A percentile compares a stretch with the other conserved stretches of the same genome.
Evolutionary conservation across 768 basidiomycete genomes (phyloP).

Genomic region (Thelephora aurantiotincta): DNA sequence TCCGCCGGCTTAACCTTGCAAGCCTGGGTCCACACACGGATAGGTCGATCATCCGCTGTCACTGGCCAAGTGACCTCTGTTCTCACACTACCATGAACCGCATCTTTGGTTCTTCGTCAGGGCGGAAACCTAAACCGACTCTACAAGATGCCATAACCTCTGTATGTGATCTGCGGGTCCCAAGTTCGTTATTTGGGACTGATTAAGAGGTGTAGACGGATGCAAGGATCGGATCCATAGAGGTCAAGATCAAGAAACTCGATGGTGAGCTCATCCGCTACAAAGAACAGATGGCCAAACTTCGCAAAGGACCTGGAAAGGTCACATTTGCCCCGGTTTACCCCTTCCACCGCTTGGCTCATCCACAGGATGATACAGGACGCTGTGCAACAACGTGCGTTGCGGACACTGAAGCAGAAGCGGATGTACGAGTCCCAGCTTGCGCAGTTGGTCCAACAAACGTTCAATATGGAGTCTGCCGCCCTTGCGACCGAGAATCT

Average conservation of each 20-base stretch:
- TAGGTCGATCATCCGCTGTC: too few species aligned
- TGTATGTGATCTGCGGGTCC: slow-evolving; percentile 26
- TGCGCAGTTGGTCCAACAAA: slow-evolving; percentile 82
- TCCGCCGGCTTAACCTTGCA: too few species aligned
- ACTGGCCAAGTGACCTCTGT: too few species aligned
- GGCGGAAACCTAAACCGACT: slow-evolving; percentile 73
- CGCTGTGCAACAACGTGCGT: slow-evolving; percentile 89
- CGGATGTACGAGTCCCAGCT: slow-evolving; percentile 92
- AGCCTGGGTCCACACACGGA: too few species aligned
- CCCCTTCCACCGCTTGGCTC: not conserved
- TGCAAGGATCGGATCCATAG: slow-evolving; percentile 69
- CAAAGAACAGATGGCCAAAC: slow-evolving; percentile 92
- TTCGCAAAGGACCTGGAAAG: slow-evolving; percentile 92
- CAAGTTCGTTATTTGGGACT: not conserved
- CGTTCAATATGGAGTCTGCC: slow-evolving; percentile 97
- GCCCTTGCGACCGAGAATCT: slow-evolving; percentile 94
- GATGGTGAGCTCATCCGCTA: slow-evolving; percentile 86
- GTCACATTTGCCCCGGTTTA: slow-evolving; percentile 25
- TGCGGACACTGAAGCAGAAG: slow-evolving; percentile 89
- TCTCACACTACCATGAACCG: slow-evolving; percentile 48
- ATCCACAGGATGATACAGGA: slow-evolving; percentile 27
- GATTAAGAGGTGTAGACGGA: slow-evolving; percentile 50
- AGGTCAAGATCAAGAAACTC: slow-evolving; percentile 94
- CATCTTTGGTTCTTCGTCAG: slow-evolving; percentile 62
- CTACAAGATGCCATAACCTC: slow-evolving; percentile 90